Base-by-base conservation (phyloP, 164 flowering plant species). In the Warburgia ugandensis region DNA sequence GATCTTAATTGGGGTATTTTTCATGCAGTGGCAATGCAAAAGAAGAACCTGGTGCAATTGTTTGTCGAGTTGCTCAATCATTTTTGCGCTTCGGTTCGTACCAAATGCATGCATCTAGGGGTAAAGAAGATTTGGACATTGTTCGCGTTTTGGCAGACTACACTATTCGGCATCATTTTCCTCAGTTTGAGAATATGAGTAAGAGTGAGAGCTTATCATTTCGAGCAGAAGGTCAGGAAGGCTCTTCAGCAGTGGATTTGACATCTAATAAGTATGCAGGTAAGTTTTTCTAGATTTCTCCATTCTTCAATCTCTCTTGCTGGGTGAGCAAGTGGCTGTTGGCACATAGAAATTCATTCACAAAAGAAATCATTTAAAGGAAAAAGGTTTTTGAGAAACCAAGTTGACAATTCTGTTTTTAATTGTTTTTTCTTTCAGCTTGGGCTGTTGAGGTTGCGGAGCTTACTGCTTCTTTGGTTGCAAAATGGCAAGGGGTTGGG, bases 201-300 rank as follows among this genome's bases (percentile, higher is more conserved):
- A 70, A 62, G 69, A 84, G 80, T 64, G 92, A 86, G 26, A 62
- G 81, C 60, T 62, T 94, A 64, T 86, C 96, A 33, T 88, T 92
- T 73, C 71, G 70, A 62, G 73, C 78, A 33, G 63, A 59, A 59
- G 94, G 96, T 4, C 70, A 70, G 52, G 77, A 76, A 35, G 85
- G 80, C 41, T 58, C 79, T 45, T 61, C 85, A 8, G 77, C 77
- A 52, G 95, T 92, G 68, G 97, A 94, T 77, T 69, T 94, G 50
- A 86, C 97, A 22, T 89, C 97, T 32, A 94, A 94, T 63, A 89
- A 94, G 61, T 86, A 86, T 78, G 97, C 99, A 77, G 99, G 99
- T 45, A 28, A 19, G 6, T 29, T n/a, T n/a, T n/a, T n/a, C n/a
- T n/a, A n/a, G n/a, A n/a, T n/a, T n/a, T n/a, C n/a, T n/a, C n/a